Base-by-base conservation (phyloP, 257 asterid genomes). In the Craterostigma plantagineum region DNA sequence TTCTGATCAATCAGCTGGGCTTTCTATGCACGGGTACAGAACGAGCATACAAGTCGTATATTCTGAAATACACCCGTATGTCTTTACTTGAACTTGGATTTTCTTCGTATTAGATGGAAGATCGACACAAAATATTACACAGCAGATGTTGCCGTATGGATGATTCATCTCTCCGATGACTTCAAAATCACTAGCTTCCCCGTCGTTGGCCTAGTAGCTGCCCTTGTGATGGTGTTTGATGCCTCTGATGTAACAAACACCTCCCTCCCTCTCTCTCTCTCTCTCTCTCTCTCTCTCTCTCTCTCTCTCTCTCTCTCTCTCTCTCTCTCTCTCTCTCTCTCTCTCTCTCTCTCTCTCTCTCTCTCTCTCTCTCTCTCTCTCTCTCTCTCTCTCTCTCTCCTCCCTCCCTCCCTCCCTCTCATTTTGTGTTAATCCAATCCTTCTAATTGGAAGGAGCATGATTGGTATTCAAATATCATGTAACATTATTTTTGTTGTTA, bases 191-290 rank as follows among this genome's bases (percentile, higher is more conserved):
- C 59, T 43, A 61, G 63, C 45, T 65, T 68, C 45, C 86, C 87
- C 11, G 33, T 34, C 40, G 42, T 59, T 35, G 77, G 71, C 45
- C 64, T 48, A 27, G 14, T 59, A 63, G 77, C 57, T 60, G 93
- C 98, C 11, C 51, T 90, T 58, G 95, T 82, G 63, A 68, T 90
- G 95, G 98, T 90, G 49, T 82, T 83, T 35, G 91, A 90, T 52
- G 52, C 66, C 55, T 79, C 37, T 52, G 68, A 82, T 57, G 95
- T 82, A 54, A 70, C 85, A 11, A 11, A 7, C n/a, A n/a, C n/a
- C n/a, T n/a, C n/a, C n/a, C n/a, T n/a, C n/a, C n/a, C n/a, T n/a
- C n/a, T n/a, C n/a, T n/a, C n/a, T n/a, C n/a, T n/a, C n/a, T n/a
- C n/a, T 18, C 3, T 11, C 16, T 12, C 10, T 37, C 14, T 37